phyloP scores from a whole-genome alignment of 2,329 filamentous ascomycete genomes.

The Diaporthe destruens region DNA sequence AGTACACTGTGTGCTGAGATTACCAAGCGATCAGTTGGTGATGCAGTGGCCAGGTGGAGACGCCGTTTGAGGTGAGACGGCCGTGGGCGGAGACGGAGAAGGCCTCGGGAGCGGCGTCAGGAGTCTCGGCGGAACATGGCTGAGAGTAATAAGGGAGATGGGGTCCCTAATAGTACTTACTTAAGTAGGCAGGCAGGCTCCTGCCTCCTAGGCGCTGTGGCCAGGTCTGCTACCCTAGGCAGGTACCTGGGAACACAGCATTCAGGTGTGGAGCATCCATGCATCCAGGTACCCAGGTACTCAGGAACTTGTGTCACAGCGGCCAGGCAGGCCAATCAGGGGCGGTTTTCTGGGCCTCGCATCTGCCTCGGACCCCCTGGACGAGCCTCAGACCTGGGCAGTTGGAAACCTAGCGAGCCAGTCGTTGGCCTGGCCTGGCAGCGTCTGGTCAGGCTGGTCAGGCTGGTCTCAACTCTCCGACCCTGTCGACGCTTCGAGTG shows the following conservation, averaged over 20 bases:
- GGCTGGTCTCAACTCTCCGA: conserved; percentile 40
- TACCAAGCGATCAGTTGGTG: conserved; percentile 49
- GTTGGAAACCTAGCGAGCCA: conserved; percentile 23
- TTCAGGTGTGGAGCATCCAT: too few species aligned
- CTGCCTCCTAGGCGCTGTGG: too few species aligned
- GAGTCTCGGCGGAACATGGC: conserved; percentile 45
- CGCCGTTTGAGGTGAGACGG: conserved; percentile 42
- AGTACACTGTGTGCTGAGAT: too few species aligned
- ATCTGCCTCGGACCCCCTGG: conserved; percentile 29
- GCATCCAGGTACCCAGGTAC: too few species aligned
- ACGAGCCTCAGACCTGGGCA: conserved; percentile 17
- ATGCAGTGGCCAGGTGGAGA: conserved; percentile 49
- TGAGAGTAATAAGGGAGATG: too few species aligned
- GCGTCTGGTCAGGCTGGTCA: background rate
- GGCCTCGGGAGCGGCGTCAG: conserved; percentile 51
- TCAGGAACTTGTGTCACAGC: conserved; percentile 32
- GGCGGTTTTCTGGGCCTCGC: background rate
- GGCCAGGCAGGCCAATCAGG: conserved; percentile 13
- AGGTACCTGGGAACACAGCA: too few species aligned
- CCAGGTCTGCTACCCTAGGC: too few species aligned
- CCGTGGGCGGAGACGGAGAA: conserved; percentile 55
- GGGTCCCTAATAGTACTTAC: too few species aligned
- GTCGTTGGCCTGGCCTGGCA: background rate
- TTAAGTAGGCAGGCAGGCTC: too few species aligned
- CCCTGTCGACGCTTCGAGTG: conserved; percentile 36